phyloP scores from a whole-genome alignment of 805 yeast species.

The Priceomyces fermenticarens region DNA sequence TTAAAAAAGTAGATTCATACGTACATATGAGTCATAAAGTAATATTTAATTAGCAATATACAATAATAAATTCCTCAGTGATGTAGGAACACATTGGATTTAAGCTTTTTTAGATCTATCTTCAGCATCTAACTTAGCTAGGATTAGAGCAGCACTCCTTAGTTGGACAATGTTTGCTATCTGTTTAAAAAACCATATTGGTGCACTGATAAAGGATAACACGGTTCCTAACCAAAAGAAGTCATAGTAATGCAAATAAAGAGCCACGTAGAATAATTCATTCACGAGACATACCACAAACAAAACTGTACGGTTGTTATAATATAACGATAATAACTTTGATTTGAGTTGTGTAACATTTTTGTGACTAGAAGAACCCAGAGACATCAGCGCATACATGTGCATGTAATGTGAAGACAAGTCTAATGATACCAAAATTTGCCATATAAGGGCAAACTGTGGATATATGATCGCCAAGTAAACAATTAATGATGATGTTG shows the following conservation, averaged over 20 bases:
- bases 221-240: slow-evolving; percentile 59
- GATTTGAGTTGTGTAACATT: slow-evolving; percentile 68
- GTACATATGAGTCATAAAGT: neutral
- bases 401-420: slow-evolving; percentile 96
- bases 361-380: slow-evolving; percentile 83
- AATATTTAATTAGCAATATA: neutral
- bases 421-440: slow-evolving; percentile 77
- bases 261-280: slow-evolving; percentile 87
- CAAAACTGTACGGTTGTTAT: slow-evolving; percentile 78
- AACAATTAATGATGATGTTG: slow-evolving; percentile 90
- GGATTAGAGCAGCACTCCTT: slow-evolving; percentile 74
- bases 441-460: slow-evolving; percentile 65
- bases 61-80: neutral
- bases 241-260: slow-evolving; percentile 73
- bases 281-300: slow-evolving; percentile 90
- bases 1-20: slow-evolving; percentile 3
- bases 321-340: slow-evolving; percentile 76
- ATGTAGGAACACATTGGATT: neutral
- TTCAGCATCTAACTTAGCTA: slow-evolving; percentile 75
- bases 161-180: slow-evolving; percentile 84
- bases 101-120: slow-evolving; percentile 28
- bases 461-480: slow-evolving; percentile 83
- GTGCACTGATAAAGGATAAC: slow-evolving; percentile 61
- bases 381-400: slow-evolving; percentile 88
- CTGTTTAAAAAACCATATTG: slow-evolving; percentile 90